phyloP scores from a whole-genome alignment of 495 filamentous ascomycete species.

The Penicillium dipodomyicola region DNA sequence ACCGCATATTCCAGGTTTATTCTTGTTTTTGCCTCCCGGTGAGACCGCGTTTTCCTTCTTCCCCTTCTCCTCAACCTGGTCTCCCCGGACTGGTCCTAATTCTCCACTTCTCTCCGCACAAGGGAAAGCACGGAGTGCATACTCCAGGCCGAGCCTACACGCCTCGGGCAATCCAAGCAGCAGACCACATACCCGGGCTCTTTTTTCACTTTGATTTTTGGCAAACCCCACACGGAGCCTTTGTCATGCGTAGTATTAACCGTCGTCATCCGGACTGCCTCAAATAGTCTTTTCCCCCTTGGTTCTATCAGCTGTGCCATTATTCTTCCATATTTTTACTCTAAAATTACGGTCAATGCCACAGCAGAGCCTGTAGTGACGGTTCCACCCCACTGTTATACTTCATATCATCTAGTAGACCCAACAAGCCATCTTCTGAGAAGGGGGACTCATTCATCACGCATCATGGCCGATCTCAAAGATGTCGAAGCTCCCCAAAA shows the following conservation, averaged over 20 bases:
- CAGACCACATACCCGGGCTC: background rate
- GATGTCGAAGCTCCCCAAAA: constrained; percentile 32
- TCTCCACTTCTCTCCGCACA: constrained; percentile 2
- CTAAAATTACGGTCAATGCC: background rate
- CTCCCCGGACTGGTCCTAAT: constrained; percentile 3
- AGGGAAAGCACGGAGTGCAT: constrained; percentile 1
- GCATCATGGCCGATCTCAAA: constrained; percentile 32
- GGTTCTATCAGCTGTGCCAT: background rate
- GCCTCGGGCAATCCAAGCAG: background rate
- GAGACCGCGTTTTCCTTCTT: constrained; percentile 10
- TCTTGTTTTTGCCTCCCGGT: constrained; percentile 11
- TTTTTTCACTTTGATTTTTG: background rate
- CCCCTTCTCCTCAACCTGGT: constrained; percentile 1
- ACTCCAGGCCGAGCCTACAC: background rate
- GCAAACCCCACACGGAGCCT: background rate
- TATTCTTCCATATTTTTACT: background rate
- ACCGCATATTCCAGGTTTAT: background rate
- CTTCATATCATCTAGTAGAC: constrained; percentile 1
- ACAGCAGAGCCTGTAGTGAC: background rate
- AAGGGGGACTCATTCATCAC: constrained; percentile 5
- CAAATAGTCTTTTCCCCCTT: constrained; percentile 6
- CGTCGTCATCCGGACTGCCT: background rate
- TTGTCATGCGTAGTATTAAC: background rate
- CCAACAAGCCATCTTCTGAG: background rate
- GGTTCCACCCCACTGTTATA: constrained; percentile 5